phyloP scores from a whole-genome alignment of 345 rosid species.

The Fremontodendron californicum region DNA sequence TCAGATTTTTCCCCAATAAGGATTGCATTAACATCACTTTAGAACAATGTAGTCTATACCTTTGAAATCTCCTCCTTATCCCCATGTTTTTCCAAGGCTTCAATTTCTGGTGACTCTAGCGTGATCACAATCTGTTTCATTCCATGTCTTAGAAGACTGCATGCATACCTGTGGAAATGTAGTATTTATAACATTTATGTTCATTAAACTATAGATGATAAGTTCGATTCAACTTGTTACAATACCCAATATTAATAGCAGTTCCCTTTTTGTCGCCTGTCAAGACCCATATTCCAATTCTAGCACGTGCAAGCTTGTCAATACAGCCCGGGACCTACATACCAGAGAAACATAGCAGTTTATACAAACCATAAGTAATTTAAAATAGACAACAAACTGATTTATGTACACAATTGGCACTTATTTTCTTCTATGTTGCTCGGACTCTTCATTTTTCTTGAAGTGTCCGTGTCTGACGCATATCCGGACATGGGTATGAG shows the following conservation, averaged over 20 bases:
- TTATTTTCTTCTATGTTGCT: not conserved
- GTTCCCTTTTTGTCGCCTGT: constrained; percentile 95
- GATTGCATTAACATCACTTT: not conserved
- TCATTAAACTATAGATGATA: constrained; percentile 12
- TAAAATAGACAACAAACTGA: not conserved
- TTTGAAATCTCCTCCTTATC: constrained; percentile 43
- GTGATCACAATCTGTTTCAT: constrained; percentile 65
- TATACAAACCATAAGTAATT: constrained; percentile 8
- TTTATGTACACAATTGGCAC: not conserved
- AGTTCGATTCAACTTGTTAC: constrained; percentile 1
- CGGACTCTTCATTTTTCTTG: too few species aligned
- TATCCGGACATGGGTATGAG: too few species aligned
- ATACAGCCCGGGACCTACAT: constrained; percentile 75
- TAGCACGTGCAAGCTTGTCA: constrained; percentile 70
- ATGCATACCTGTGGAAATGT: constrained; percentile 60
- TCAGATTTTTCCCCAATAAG: constrained; percentile 13
- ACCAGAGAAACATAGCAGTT: constrained; percentile 4
- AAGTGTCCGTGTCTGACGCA: too few species aligned
- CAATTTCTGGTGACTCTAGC: constrained; percentile 59
- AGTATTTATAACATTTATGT: constrained; percentile 7
- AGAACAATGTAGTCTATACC: constrained; percentile 36
- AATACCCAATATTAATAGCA: constrained; percentile 85
- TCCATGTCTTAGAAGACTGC: constrained; percentile 66
- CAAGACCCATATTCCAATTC: constrained; percentile 79
- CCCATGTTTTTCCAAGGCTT: constrained; percentile 56